These are phyloP conservation scores for Cyclotella baltica DNA, from an alignment of 108 stramenopile species.

Conservation along the genomic window DNA sequence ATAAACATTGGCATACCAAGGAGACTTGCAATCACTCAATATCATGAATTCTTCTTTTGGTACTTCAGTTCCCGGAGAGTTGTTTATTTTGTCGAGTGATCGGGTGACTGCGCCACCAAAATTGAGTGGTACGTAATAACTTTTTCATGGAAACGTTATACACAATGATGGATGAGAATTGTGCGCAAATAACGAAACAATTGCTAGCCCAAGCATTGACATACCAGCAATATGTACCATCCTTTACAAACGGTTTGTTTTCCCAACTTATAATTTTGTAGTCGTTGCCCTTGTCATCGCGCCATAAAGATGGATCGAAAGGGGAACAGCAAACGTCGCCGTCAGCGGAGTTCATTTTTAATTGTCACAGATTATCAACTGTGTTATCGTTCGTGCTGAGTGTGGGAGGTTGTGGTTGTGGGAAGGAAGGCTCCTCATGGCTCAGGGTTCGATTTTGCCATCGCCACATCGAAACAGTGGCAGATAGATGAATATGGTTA, in stretches of 20 bases:
- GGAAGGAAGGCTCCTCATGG: too few species aligned
- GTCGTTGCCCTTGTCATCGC: constrained; percentile 16
- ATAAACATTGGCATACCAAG: constrained; percentile 38
- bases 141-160: neutral
- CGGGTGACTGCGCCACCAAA: constrained; percentile 28
- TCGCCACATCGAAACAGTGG: too few species aligned
- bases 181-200: neutral
- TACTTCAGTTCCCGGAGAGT: constrained; percentile 1
- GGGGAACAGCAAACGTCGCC: constrained; percentile 18
- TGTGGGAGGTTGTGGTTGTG: too few species aligned
- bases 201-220: too few species aligned
- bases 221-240: constrained; percentile 25
- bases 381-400: neutral
- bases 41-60: constrained; percentile 32
- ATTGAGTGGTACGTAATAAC: constrained; percentile 24
- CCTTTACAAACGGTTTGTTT: constrained; percentile 43
- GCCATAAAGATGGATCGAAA: constrained; percentile 28
- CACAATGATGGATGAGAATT: neutral
- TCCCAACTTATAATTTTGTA: constrained; percentile 44
- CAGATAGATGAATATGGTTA: too few species aligned
- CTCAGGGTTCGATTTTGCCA: too few species aligned
- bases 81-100: constrained; percentile 20
- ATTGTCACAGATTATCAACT: neutral
- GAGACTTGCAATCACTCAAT: constrained; percentile 31
- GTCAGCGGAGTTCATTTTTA: constrained; percentile 2